Evolutionary conservation across 495 filamentous ascomycete genomes (phyloP).

Genomic region (Viridothelium virens): DNA sequence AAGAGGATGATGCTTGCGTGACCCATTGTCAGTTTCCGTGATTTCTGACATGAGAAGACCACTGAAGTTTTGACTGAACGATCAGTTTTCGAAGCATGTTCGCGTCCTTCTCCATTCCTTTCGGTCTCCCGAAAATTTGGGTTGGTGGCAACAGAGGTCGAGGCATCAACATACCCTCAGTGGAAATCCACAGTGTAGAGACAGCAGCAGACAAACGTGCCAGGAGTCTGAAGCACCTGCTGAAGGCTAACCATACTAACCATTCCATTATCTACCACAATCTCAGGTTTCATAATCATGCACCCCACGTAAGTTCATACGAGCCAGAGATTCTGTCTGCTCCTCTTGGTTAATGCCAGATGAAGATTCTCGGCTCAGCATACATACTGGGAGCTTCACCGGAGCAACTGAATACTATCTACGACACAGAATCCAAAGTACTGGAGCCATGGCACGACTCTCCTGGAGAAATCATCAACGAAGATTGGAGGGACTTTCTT

Average conservation of each 20-base stretch:
- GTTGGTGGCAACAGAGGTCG: constrained; percentile 22
- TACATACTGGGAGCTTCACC: constrained; percentile 72
- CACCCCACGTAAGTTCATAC: constrained; percentile 57
- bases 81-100: constrained; percentile 14
- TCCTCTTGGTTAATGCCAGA: constrained; percentile 17
- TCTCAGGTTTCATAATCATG: constrained; percentile 77
- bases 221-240: constrained; percentile 77
- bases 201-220: constrained; percentile 67
- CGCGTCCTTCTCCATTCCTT: constrained; percentile 29
- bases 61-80: background rate
- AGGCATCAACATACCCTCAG: constrained; percentile 57
- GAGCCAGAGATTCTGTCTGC: background rate
- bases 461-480: constrained; percentile 68
- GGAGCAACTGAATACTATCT: constrained; percentile 65
- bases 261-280: constrained; percentile 74
- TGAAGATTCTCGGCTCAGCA: constrained; percentile 63
- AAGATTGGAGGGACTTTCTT: constrained; percentile 81
- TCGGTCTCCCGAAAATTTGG: constrained; percentile 14
- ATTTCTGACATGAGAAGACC: background rate
- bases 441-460: constrained; percentile 80
- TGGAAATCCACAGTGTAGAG: constrained; percentile 71
- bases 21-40: too few species aligned
- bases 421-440: constrained; percentile 61
- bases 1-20: too few species aligned
- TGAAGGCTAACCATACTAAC: constrained; percentile 87